Conservation (phyloP, 192 early-diverging fungal genomes). For the Coemansia sp. region DNA sequence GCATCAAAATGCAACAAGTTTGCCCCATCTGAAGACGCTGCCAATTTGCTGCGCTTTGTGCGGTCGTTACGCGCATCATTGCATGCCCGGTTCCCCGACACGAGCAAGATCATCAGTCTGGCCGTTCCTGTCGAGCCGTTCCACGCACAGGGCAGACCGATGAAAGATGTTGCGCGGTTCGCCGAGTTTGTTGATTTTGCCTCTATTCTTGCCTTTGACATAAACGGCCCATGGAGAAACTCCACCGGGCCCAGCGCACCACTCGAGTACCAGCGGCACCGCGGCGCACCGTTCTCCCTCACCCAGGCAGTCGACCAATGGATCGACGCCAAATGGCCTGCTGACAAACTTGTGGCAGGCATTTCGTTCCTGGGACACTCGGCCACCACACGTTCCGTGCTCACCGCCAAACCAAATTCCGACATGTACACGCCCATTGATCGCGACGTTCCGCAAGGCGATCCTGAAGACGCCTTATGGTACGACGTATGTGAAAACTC, state of each 20-base stretch:
- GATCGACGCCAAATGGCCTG: conserved; percentile 62
- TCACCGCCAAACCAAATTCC: conserved; percentile 45
- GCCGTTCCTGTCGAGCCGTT: conserved; percentile 66
- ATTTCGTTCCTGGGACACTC: conserved; percentile 63
- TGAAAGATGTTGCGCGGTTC: conserved; percentile 60
- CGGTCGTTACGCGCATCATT: conserved; percentile 44
- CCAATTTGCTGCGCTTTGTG: conserved; percentile 42
- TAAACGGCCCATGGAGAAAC: conserved; percentile 60
- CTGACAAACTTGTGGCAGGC: conserved; percentile 62
- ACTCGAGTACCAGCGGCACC: conserved; percentile 33
- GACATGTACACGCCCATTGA: conserved; percentile 47
- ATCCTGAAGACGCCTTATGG: conserved; percentile 49
- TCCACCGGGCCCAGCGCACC: conserved; percentile 67
- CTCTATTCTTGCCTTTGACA: conserved; percentile 70
- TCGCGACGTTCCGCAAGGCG: conserved; percentile 58
- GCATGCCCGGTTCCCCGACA: conserved; percentile 27
- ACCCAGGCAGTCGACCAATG: conserved; percentile 54
- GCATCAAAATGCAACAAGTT: conserved; percentile 61
- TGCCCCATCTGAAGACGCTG: conserved; percentile 36
- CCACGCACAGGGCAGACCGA: conserved; percentile 49
- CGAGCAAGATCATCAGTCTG: conserved; percentile 60
- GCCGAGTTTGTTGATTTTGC: conserved; percentile 65
- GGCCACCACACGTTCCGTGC: conserved; percentile 39
- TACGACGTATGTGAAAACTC: conserved; percentile 51
- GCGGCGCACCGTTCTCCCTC: conserved; percentile 49